Conservation (phyloP, 805 yeast species). For the Ogataea degrootiae region DNA sequence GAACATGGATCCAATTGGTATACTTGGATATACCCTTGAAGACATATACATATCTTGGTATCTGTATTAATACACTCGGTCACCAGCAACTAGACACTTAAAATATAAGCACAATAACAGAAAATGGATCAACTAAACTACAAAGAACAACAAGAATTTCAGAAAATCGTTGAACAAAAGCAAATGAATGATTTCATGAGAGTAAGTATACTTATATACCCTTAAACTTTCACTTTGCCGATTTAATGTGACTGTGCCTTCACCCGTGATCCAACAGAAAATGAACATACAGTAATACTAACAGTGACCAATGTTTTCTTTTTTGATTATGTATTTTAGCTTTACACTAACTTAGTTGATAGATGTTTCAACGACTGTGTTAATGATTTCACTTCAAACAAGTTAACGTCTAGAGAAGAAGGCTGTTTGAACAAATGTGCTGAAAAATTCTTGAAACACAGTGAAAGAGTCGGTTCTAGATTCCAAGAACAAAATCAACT, state of each 20-base stretch:
- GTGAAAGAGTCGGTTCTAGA: conserved; percentile 97
- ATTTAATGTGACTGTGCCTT: not conserved
- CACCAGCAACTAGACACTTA: too few species aligned
- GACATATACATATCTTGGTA: too few species aligned
- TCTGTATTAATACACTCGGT: too few species aligned
- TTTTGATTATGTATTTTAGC: conserved; percentile 18
- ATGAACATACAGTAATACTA: not conserved
- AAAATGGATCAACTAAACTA: conserved; percentile 91
- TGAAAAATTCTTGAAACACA: conserved; percentile 95
- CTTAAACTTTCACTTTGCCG: too few species aligned
- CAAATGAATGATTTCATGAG: conserved; percentile 99
- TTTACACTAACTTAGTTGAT: conserved; percentile 90
- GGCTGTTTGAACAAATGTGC: conserved; percentile 87
- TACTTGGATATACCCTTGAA: too few species aligned
- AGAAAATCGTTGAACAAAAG: conserved; percentile 90
- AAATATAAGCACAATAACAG: not conserved
- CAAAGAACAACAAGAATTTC: conserved; percentile 95
- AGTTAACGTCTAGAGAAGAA: conserved; percentile 79
- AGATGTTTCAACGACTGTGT: conserved; percentile 98
- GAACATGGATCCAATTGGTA: too few species aligned
- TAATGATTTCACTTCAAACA: conserved; percentile 93
- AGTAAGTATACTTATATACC: conserved; percentile 30
- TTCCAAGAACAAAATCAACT: conserved; percentile 93
- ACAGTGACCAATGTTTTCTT: not conserved
- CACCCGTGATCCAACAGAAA: not conserved